Conservation (phyloP, 2,329 filamentous ascomycete genomes). For the Fusarium xyrophilum region DNA sequence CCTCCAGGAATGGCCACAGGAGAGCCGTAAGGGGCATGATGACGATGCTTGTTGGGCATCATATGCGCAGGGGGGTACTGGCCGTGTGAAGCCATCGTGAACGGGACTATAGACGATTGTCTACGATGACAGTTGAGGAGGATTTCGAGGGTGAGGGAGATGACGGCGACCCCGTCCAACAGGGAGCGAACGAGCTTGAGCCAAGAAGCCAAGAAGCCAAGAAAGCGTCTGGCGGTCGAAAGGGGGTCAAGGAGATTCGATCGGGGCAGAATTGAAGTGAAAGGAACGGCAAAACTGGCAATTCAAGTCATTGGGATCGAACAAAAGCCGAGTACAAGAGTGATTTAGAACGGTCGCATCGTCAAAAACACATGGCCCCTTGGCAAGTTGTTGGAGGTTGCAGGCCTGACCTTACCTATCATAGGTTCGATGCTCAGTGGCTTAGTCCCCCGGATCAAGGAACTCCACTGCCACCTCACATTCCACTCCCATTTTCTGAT, state of each 20-base stretch:
- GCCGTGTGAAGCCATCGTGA: conserved; percentile 49
- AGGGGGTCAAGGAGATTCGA: conserved; percentile 19
- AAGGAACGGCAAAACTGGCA: conserved; percentile 32
- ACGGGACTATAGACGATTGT: background rate
- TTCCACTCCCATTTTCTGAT: conserved; percentile 28
- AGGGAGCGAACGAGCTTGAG: conserved; percentile 25
- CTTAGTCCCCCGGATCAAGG: conserved; percentile 34
- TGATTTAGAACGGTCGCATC: conserved; percentile 38
- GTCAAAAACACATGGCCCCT: conserved; percentile 42
- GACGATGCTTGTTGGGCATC: conserved; percentile 47
- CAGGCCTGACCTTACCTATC: conserved; percentile 26
- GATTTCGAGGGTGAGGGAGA: conserved; percentile 22
- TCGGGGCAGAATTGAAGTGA: conserved; percentile 21
- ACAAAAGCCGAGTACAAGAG: conserved; percentile 30
- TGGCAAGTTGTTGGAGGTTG: conserved; percentile 37
- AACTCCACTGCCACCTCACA: conserved; percentile 25
- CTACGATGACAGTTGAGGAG: conserved; percentile 14
- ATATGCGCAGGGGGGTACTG: conserved; percentile 44
- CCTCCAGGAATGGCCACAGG: conserved; percentile 50
- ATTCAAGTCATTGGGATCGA: conserved; percentile 40
- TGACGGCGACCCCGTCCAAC: conserved; percentile 31
- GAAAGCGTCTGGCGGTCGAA: conserved; percentile 30
- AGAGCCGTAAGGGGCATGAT: conserved; percentile 54
- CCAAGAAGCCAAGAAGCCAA: conserved; percentile 28
- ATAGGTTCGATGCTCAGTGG: conserved; percentile 35